A percentile compares a stretch with the other conserved stretches of the same genome.
These are phyloP conservation scores for Lepidopterella palustris DNA, from an alignment of 495 filamentous ascomycete species.

Conservation along the genomic window DNA sequence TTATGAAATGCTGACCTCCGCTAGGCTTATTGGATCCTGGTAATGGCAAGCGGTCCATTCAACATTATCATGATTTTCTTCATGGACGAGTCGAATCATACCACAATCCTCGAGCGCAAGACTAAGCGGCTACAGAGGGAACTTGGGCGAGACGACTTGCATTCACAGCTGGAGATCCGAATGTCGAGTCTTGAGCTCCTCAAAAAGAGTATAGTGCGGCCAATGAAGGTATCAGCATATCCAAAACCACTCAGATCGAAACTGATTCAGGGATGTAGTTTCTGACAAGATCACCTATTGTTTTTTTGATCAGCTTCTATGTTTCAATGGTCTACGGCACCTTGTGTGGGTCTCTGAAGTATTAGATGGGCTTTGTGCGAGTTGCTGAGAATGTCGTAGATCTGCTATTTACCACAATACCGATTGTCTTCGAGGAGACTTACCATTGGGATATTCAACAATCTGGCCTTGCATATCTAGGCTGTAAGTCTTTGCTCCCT, in stretches of 20 bases:
- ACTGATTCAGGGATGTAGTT: slow-evolving; percentile 2
- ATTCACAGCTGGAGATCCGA: slow-evolving; percentile 17
- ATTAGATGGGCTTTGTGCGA: background rate
- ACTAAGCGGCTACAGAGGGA: slow-evolving; percentile 17
- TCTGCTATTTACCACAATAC: slow-evolving; percentile 20
- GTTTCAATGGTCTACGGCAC: slow-evolving; percentile 20
- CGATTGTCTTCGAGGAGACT: slow-evolving; percentile 16
- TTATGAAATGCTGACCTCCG: background rate
- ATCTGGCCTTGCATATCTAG: slow-evolving; percentile 22
- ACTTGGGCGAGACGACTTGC: slow-evolving; percentile 12
- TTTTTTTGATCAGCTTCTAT: slow-evolving; percentile 17
- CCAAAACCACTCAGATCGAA: background rate
- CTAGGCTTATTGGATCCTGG: slow-evolving; percentile 14
- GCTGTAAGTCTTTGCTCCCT: slow-evolving; percentile 9
- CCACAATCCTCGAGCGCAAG: slow-evolving; percentile 19
- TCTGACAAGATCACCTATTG: slow-evolving; percentile 17
- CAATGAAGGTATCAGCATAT: slow-evolving; percentile 10
- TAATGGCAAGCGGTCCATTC: slow-evolving; percentile 13
- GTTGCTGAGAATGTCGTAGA: slow-evolving; percentile 5
- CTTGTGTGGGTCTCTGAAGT: slow-evolving; percentile 13
- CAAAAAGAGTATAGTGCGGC: slow-evolving; percentile 15
- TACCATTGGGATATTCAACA: slow-evolving; percentile 18
- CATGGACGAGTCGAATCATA: slow-evolving; percentile 20
- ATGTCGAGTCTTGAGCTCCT: slow-evolving; percentile 12
- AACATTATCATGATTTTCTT: slow-evolving; percentile 17